Conservation (phyloP, 805 yeast species). For the Maudiozyma pseudohumilis region DNA sequence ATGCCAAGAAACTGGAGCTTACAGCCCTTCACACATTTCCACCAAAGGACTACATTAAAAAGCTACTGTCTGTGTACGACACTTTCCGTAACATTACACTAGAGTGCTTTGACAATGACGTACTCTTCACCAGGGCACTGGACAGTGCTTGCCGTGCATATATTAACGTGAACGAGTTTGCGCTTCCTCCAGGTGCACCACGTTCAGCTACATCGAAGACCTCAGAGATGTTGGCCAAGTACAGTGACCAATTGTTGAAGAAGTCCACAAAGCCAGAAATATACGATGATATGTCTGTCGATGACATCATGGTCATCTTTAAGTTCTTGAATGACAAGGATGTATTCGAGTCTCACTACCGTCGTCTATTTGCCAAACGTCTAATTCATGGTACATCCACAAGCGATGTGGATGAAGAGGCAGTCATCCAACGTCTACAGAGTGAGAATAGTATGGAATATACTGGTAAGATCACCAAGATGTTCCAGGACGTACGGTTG, state of each 20-base stretch:
- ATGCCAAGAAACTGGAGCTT: constrained; percentile 36
- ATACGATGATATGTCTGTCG: constrained; percentile 63
- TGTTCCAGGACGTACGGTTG: constrained; percentile 89
- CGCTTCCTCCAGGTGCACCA: constrained; percentile 46
- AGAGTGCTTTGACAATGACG: constrained; percentile 48
- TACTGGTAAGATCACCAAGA: constrained; percentile 85
- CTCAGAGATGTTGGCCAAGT: constrained; percentile 85
- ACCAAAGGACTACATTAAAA: constrained; percentile 72
- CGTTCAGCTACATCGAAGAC: constrained; percentile 59
- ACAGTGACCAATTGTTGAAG: constrained; percentile 74
- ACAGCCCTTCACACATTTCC: constrained; percentile 15
- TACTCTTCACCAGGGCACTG: constrained; percentile 73
- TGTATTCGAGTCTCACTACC: constrained; percentile 86
- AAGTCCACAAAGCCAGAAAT: constrained; percentile 64
- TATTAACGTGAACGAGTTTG: constrained; percentile 74
- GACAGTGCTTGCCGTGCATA: constrained; percentile 82
- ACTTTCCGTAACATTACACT: constrained; percentile 37
- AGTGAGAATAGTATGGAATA: constrained; percentile 87
- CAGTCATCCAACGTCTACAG: constrained; percentile 75
- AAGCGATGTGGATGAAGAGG: constrained; percentile 71
- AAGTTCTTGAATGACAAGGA: constrained; percentile 88
- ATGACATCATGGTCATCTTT: constrained; percentile 79
- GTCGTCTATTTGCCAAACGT: constrained; percentile 81
- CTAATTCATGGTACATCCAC: constrained; percentile 79
- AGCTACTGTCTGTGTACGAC: constrained; percentile 59